A percentile compares a stretch with the other conserved stretches of the same genome.
Conservation (phyloP, 1,284 basidiomycete species). For the Microbotryum scabiosae region DNA sequence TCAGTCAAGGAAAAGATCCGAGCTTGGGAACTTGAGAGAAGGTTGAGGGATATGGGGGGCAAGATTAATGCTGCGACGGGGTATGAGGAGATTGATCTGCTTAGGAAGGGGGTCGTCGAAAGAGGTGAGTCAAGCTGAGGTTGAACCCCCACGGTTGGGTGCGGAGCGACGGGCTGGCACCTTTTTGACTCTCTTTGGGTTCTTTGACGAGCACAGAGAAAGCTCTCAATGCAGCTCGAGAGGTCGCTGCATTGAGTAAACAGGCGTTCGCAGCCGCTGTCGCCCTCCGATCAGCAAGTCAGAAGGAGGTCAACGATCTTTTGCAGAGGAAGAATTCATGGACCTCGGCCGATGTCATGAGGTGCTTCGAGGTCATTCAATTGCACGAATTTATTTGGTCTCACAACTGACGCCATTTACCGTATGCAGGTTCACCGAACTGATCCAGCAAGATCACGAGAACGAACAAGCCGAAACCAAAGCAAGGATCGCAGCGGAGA, state of each 20-base stretch:
- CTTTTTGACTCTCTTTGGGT: too few species aligned
- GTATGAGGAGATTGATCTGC: constrained; percentile 75
- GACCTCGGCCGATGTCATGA: constrained; percentile 59
- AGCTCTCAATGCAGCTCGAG: constrained; percentile 19
- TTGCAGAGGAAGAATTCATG: constrained; percentile 80
- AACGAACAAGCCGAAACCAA: constrained; percentile 65
- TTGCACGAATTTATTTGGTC: too few species aligned
- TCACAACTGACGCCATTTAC: too few species aligned
- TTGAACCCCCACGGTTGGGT: background rate
- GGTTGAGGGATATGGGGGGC: constrained; percentile 61
- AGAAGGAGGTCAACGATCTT: constrained; percentile 75
- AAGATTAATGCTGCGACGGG: constrained; percentile 79
- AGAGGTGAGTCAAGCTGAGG: constrained; percentile 52
- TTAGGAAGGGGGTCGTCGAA: constrained; percentile 67
- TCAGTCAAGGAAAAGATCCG: constrained; percentile 14
- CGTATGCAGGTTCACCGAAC: constrained; percentile 71
- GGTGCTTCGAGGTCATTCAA: background rate
- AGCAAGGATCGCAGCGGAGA: constrained; percentile 56
- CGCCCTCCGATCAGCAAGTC: constrained; percentile 62
- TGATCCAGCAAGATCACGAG: constrained; percentile 77
- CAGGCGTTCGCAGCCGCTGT: constrained; percentile 64
- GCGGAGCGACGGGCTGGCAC: background rate
- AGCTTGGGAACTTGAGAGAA: constrained; percentile 33
- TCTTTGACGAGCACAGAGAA: constrained; percentile 14
- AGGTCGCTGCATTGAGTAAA: constrained; percentile 49